Percentiles rank a stretch among this genome's conserved stretches.
Conservation (phyloP, 768 basidiomycete species). For the Boletus tylopilopsis region DNA sequence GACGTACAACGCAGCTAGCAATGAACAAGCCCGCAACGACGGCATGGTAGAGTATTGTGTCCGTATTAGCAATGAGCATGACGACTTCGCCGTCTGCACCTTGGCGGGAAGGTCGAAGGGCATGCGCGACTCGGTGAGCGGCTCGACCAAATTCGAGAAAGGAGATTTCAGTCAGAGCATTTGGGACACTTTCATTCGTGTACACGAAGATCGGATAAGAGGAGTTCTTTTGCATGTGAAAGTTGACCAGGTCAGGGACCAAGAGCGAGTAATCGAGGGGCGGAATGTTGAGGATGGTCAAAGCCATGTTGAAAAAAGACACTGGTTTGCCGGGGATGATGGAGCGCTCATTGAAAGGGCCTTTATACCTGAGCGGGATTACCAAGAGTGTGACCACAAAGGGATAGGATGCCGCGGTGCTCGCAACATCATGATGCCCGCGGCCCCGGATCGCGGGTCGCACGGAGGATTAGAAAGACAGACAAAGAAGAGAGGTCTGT, state of each 20-base stretch:
- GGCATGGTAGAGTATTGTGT: slow-evolving; percentile 34
- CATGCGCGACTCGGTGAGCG: slow-evolving; percentile 36
- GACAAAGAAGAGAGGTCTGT: too few species aligned
- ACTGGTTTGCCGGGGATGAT: background rate
- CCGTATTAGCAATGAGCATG: slow-evolving; percentile 24
- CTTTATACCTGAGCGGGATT: too few species aligned
- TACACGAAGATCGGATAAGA: slow-evolving; percentile 20
- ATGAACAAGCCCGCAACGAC: slow-evolving; percentile 33
- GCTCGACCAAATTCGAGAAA: slow-evolving; percentile 29
- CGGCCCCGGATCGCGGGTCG: too few species aligned
- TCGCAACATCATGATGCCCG: too few species aligned
- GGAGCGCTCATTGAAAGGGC: slow-evolving; percentile 3
- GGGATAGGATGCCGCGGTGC: too few species aligned
- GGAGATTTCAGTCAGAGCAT: slow-evolving; percentile 17
- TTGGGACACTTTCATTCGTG: slow-evolving; percentile 6
- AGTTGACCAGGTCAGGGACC: slow-evolving; percentile 25
- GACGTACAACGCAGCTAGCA: slow-evolving; percentile 33
- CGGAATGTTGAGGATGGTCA: slow-evolving; percentile 5
- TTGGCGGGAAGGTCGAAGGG: slow-evolving; percentile 33
- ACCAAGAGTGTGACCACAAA: too few species aligned
- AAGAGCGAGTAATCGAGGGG: slow-evolving; percentile 23
- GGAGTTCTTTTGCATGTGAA: slow-evolving; percentile 23
- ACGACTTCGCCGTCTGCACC: slow-evolving; percentile 19
- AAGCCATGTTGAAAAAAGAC: slow-evolving; percentile 1
- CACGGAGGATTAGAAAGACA: too few species aligned